Evolutionary conservation across 2,329 filamentous ascomycete species (phyloP).

Genomic region (Samsoniella hepiali): DNA sequence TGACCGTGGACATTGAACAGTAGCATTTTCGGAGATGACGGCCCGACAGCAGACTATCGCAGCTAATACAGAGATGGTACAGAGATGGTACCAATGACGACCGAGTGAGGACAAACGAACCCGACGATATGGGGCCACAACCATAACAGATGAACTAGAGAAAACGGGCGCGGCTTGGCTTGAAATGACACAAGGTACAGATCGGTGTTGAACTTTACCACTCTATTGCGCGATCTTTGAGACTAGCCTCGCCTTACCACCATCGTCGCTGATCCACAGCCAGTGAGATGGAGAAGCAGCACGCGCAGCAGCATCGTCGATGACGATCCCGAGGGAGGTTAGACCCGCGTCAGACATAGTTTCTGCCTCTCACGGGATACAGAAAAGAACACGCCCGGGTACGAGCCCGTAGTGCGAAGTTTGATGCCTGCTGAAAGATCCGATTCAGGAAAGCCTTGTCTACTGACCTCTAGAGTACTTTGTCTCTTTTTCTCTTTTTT

Average conservation of each 20-base stretch:
- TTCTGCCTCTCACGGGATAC: not conserved
- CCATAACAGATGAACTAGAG: too few relatives aligned
- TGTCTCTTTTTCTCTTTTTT: not conserved
- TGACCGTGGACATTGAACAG: not conserved
- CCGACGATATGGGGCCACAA: too few relatives aligned
- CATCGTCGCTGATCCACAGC: not conserved
- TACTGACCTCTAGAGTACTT: not conserved
- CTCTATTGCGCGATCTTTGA: not conserved
- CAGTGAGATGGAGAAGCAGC: not conserved
- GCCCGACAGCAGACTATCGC: too few relatives aligned
- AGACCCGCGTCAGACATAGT: not conserved
- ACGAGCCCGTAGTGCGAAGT: not conserved
- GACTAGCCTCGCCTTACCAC: not conserved
- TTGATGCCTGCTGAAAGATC: too few relatives aligned
- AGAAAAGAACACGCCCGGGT: not conserved
- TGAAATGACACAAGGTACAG: not conserved
- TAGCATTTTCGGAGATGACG: not conserved
- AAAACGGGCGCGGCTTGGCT: too few relatives aligned
- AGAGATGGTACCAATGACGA: too few relatives aligned
- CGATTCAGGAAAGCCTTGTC: not conserved
- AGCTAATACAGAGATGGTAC: too few relatives aligned
- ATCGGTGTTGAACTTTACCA: not conserved
- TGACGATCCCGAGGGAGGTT: not conserved
- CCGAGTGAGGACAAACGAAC: too few relatives aligned
- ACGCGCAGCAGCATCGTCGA: constrained; percentile 2